Evolutionary conservation across 2,329 filamentous ascomycete species (phyloP).

Genomic region (Biscogniauxia marginata): DNA sequence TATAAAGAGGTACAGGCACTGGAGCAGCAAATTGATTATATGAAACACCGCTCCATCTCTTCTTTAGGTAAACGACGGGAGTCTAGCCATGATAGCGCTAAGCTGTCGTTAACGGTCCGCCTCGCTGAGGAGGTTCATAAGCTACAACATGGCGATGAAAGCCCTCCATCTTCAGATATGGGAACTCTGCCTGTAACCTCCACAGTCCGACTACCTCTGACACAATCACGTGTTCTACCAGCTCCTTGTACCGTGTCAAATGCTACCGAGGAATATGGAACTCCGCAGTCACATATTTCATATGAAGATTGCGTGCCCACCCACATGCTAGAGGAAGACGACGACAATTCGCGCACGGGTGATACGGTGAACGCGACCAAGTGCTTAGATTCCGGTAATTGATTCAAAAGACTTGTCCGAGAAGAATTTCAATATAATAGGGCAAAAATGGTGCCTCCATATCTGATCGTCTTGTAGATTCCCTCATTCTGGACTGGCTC

Average conservation of each 20-base stretch:
- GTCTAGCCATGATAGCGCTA: constrained; percentile 15
- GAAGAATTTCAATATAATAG: background rate
- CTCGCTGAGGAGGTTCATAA: constrained; percentile 29
- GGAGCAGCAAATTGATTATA: constrained; percentile 30
- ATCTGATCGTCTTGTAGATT: background rate
- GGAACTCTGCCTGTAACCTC: background rate
- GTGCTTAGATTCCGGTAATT: background rate
- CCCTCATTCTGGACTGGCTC: background rate
- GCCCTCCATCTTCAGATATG: constrained; percentile 5
- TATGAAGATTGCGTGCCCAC: constrained; percentile 29
- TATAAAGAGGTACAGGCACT: constrained; percentile 34
- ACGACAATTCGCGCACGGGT: background rate
- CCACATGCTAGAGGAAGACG: constrained; percentile 27
- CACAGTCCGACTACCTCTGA: constrained; percentile 4
- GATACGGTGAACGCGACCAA: background rate
- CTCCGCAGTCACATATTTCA: constrained; percentile 18
- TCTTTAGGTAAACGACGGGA: constrained; percentile 17
- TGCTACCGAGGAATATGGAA: constrained; percentile 10
- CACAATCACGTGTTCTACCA: constrained; percentile 7
- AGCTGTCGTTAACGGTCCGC: constrained; percentile 20
- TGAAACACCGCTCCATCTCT: constrained; percentile 35
- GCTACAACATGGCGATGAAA: constrained; percentile 16
- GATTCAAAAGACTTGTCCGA: background rate
- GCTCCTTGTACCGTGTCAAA: constrained; percentile 13
- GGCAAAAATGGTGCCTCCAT: background rate